Percentiles rank a stretch among this genome's conserved stretches.
phyloP scores from a whole-genome alignment of 495 filamentous ascomycete species.

The Schizothecium vesticola region DNA sequence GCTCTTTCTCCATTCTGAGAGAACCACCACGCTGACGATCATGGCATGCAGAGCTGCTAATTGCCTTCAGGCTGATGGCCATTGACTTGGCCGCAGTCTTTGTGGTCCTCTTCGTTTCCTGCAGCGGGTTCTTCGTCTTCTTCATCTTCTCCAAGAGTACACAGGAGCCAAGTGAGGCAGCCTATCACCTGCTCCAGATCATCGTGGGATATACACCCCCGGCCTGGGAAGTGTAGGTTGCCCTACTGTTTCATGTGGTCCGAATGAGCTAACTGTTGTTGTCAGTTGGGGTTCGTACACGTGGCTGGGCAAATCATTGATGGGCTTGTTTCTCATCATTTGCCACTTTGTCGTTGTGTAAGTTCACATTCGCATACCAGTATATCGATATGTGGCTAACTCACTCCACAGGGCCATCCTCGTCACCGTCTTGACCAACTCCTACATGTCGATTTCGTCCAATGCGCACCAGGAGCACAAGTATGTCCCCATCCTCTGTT shows the following conservation, averaged over 20 bases:
- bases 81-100: slow-evolving; percentile 80
- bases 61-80: slow-evolving; percentile 89
- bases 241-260: neutral
- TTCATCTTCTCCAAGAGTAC: slow-evolving; percentile 70
- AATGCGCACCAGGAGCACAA: slow-evolving; percentile 92
- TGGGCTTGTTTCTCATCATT: slow-evolving; percentile 81
- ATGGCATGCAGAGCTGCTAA: slow-evolving; percentile 57
- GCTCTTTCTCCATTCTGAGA: neutral
- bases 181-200: slow-evolving; percentile 87
- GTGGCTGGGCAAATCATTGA: slow-evolving; percentile 63
- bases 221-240: slow-evolving; percentile 47
- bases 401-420: slow-evolving; percentile 58
- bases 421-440: slow-evolving; percentile 88
- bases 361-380: slow-evolving; percentile 4
- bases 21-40: neutral
- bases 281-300: slow-evolving; percentile 72
- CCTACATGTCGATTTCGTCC: slow-evolving; percentile 87
- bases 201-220: slow-evolving; percentile 70
- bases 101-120: slow-evolving; percentile 74
- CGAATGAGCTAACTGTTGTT: slow-evolving; percentile 32
- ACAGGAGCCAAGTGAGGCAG: slow-evolving; percentile 60
- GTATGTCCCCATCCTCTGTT: slow-evolving; percentile 22
- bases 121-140: slow-evolving; percentile 90
- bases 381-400: slow-evolving; percentile 1
- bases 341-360: slow-evolving; percentile 89